These are phyloP conservation scores for Phytophthora melonis DNA, from an alignment of 352 stramenopile species.

Conservation along the genomic window DNA sequence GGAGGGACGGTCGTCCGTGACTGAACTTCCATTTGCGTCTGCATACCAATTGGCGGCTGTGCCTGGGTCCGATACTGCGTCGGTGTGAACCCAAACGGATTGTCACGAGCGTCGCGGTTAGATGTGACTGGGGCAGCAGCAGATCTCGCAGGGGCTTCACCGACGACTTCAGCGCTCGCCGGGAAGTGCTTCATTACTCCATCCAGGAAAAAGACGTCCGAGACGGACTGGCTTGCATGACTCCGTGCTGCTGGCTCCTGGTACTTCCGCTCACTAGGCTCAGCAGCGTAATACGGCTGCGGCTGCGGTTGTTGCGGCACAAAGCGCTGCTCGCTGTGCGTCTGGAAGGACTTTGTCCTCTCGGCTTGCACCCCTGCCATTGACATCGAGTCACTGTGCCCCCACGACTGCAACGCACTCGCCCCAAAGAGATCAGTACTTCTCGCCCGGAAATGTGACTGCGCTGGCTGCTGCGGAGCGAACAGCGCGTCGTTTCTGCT, in stretches of 20 bases:
- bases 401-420: conserved; percentile 17
- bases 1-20: conserved; percentile 23
- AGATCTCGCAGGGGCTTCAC: not conserved
- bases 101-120: conserved; percentile 5
- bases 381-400: conserved; percentile 5
- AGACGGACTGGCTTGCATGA: conserved; percentile 3
- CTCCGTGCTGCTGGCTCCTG: not conserved
- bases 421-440: not conserved
- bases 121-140: conserved; percentile 5
- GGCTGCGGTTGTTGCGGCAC: conserved; percentile 26
- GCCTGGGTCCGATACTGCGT: conserved; percentile 1
- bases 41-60: not conserved
- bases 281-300: conserved; percentile 15
- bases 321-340: conserved; percentile 6
- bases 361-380: conserved; percentile 13
- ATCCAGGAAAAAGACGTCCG: conserved; percentile 27
- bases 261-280: conserved; percentile 2
- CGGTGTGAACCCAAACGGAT: conserved; percentile 1
- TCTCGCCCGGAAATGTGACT: conserved; percentile 28
- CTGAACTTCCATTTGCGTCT: conserved; percentile 5
- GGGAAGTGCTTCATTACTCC: conserved; percentile 21
- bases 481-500: conserved; percentile 22
- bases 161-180: not conserved
- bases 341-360: conserved; percentile 6
- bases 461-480: conserved; percentile 15